Evolutionary conservation across 495 filamentous ascomycete species (phyloP), one percentile per base, ranked within the genome.

Genomic region (Penicillium manginii): DNA sequence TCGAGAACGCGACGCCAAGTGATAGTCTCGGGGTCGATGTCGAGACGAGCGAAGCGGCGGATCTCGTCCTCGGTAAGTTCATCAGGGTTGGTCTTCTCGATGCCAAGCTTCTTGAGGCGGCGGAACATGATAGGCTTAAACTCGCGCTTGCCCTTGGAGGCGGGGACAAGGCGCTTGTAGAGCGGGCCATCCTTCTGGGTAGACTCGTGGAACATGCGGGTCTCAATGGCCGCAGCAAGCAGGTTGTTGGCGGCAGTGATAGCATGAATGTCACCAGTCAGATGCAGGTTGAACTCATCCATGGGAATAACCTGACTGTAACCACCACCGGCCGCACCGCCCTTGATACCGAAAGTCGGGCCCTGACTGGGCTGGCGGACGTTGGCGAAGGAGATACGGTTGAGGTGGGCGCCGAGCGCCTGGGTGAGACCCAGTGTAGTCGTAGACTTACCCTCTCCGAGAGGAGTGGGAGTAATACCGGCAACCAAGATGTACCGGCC

Each of bases 221-320:
- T 98, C 65, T 98, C 94, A 64, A 98, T 96, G 12, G 94, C 94
- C 42, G 94, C 94, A 54, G 94, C 94, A n/a, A 98, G 88, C 40
- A 98, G 82, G 76, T 98, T 98, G 81, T 98, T 98, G 5, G 94
- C 94, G 10, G 94, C 94, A 35, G 92, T 91, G 67, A 98, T 93
- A 40, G 94, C 94, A 71, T 98, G 94, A 60, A 98, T 98, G 71
- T 98, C 94, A 63, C 94, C 94, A 42, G 94, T 98, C 70, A 98
- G 77, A 70, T 98, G 94, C 60, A 98, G 81, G 71, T 98, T 98
- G 81, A 98, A 98, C 72, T 98, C 94, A 62, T 98, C 94, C 94
- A 98, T 98, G 52, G 94, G 94, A 63, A 98, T 98, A 66, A 98
- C 94, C 74, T 98, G 94, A 72, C 91, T 96, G 81, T 97, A 98